phyloP scores from a whole-genome alignment of 108 stramenopile genomes.

The Nannochloropsis salina region DNA sequence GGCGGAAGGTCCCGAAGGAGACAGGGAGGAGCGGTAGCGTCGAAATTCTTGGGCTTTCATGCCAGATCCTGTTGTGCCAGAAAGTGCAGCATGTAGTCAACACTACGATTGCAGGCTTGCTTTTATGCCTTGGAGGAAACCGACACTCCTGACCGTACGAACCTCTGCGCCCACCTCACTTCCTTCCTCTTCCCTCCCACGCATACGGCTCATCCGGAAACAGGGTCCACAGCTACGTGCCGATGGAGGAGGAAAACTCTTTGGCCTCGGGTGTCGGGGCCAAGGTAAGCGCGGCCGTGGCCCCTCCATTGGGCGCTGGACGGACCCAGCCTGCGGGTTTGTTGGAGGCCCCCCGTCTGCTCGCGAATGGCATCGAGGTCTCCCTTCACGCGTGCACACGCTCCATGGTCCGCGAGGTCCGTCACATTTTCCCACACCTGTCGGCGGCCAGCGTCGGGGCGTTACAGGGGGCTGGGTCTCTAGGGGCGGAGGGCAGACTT shows the following conservation, averaged over 20 bases:
- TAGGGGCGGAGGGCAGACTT: too few relatives aligned
- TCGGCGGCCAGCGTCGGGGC: background rate
- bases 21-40: background rate
- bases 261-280: too few relatives aligned
- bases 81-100: too few relatives aligned
- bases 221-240: too few relatives aligned
- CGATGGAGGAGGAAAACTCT: too few relatives aligned
- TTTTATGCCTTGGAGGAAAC: too few relatives aligned
- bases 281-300: background rate
- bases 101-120: too few relatives aligned
- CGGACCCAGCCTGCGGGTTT: background rate
- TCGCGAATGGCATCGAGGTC: slow-evolving; percentile 31
- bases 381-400: slow-evolving; percentile 45
- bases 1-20: background rate
- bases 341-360: background rate
- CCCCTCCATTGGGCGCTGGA: background rate
- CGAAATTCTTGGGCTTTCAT: background rate
- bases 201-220: too few relatives aligned
- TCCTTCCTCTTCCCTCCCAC: too few relatives aligned
- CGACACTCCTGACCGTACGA: too few relatives aligned
- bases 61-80: too few relatives aligned
- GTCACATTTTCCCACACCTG: slow-evolving; percentile 36
- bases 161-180: too few relatives aligned
- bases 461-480: background rate
- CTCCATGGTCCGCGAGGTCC: slow-evolving; percentile 39